Base-by-base conservation (phyloP, 176 grass and related monocot species). In the Oryza australiensis region DNA sequence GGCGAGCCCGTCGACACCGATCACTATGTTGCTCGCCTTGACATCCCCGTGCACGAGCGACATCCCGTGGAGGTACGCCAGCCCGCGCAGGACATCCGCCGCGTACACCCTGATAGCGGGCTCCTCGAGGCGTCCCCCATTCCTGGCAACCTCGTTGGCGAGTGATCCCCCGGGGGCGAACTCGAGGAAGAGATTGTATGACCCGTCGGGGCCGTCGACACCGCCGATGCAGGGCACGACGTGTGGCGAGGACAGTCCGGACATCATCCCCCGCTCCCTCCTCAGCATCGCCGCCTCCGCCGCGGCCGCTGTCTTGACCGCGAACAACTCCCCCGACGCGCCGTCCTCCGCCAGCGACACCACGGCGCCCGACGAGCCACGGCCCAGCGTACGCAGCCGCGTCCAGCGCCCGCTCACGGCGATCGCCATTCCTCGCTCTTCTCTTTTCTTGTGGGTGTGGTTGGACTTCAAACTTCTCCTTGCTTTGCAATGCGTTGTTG, bases 81-180 rank as follows among this genome's bases (percentile, higher is more conserved):
- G 78, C 11, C 82, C 96, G 26, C 85, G 46, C 68, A 93, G 75
- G 35, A 93, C 82, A 66, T 95, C 90, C 0, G 65, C 72, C 0
- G 87, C 60, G 80, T 53, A 62, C 9, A 51, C 74, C 4, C 60
- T 20, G 27, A 87, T 40, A 5, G 64, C 77, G 14, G 5, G 28
- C 86, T 98, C 93, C 12, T 41, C 75, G 10, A 98, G 93, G 7
- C 73, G 23, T 1, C 96, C 88, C 0, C 90, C 87, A 23, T 83
- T 84, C 82, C 83, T 59, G 22, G 87, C 83, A 27, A 80, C 90
- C 88, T 72, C 93, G 42, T 95, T 89, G 43, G 88, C 77, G 27
- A 98, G 89, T 3, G 96, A 93, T 12, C 96, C 96, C 33, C 90
- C 88, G 3, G 90, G 64, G 26, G 93, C 96, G 72, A 91, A 91